Conservation (phyloP, 176 grass and related monocot species). For the Puccinellia tenuiflora region DNA sequence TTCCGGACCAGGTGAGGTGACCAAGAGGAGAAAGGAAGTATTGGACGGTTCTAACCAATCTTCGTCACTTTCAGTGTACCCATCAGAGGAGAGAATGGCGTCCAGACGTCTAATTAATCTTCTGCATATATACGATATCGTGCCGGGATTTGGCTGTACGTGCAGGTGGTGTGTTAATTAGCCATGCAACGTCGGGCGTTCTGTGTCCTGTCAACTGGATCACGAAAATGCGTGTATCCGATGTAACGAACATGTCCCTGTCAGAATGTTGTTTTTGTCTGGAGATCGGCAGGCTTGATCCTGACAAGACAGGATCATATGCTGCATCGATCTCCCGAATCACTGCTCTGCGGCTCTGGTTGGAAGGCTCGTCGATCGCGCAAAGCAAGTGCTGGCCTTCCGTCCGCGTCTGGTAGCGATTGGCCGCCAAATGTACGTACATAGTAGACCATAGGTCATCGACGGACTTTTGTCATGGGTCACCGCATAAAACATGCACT, state of each 20-base stretch:
- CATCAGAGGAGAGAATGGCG: too few relatives aligned
- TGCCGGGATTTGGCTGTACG: constrained; percentile 16
- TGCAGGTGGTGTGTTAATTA: constrained; percentile 22
- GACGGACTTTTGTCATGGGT: too few relatives aligned
- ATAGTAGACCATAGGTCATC: too few relatives aligned
- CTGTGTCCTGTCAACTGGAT: background rate
- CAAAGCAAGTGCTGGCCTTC: background rate
- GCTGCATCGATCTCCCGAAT: background rate
- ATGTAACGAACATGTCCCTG: constrained; percentile 7
- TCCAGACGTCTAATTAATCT: too few relatives aligned
- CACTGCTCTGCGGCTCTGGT: background rate
- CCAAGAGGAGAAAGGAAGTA: constrained; percentile 4
- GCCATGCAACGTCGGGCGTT: background rate
- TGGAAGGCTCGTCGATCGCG: background rate
- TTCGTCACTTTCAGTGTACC: background rate
- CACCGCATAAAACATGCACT: too few relatives aligned
- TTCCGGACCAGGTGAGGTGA: background rate
- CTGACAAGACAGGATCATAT: background rate
- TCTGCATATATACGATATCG: background rate
- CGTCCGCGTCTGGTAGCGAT: too few relatives aligned
- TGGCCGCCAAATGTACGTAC: too few relatives aligned
- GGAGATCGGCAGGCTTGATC: constrained; percentile 3
- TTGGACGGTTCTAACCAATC: constrained; percentile 7
- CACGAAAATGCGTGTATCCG: background rate
- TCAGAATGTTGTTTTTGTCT: constrained; percentile 30